phyloP scores from a whole-genome alignment of 108 stramenopile species.

The Cyclotella baltica region DNA sequence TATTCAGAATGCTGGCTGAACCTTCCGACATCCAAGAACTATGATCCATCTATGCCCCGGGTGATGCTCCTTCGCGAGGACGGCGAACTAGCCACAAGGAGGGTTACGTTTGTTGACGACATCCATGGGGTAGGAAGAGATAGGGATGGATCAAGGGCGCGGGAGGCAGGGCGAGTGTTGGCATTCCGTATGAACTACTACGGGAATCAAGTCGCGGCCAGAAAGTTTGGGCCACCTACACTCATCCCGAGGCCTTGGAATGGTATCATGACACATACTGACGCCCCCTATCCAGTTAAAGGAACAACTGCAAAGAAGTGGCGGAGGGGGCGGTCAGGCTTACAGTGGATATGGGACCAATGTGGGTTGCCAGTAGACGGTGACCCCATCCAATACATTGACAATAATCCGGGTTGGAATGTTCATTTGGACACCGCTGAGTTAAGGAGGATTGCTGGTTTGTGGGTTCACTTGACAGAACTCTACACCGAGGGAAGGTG shows the following conservation, averaged over 20 bases:
- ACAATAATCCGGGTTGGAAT: neutral
- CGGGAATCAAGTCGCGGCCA: neutral
- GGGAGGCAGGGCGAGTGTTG: neutral
- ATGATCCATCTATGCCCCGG: constrained; percentile 11
- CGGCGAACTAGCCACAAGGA: neutral
- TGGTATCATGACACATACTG: neutral
- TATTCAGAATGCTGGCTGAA: neutral
- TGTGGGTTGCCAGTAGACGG: neutral
- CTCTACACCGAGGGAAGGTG: too few relatives aligned
- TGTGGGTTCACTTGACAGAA: constrained; percentile 16
- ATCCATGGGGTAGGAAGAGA: neutral
- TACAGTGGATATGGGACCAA: neutral
- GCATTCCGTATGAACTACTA: neutral
- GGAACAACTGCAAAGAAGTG: constrained; percentile 17
- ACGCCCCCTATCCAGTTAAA: neutral
- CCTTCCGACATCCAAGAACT: neutral
- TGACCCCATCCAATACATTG: neutral
- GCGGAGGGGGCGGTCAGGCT: neutral
- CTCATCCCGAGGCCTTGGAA: constrained; percentile 14
- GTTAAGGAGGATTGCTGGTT: constrained; percentile 13
- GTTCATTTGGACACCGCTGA: neutral
- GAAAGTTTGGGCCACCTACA: constrained; percentile 11
- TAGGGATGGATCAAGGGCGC: neutral
- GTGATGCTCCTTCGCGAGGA: neutral
- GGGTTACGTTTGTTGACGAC: too few relatives aligned